Percentiles rank a stretch among this genome's conserved stretches.
phyloP scores from a whole-genome alignment of 768 basidiomycete genomes.

The Hericium alpestre region DNA sequence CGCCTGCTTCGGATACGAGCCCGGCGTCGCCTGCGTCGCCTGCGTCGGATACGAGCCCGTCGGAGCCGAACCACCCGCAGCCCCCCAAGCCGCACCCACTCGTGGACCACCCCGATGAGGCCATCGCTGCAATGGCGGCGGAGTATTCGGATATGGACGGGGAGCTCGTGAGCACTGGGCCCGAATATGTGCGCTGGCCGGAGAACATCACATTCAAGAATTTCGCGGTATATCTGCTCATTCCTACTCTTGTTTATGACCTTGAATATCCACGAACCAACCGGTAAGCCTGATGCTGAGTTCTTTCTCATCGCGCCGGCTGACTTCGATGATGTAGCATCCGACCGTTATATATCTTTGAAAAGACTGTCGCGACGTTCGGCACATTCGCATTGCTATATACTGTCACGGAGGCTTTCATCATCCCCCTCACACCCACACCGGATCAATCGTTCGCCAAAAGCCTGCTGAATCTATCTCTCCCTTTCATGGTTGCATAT shows the following conservation, averaged over 20 bases:
- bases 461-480: conserved; percentile 72
- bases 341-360: conserved; percentile 66
- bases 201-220: conserved; percentile 73
- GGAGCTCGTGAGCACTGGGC: conserved; percentile 68
- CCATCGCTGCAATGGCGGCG: conserved; percentile 59
- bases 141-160: conserved; percentile 67
- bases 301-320: background rate
- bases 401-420: conserved; percentile 88
- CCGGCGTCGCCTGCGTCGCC: background rate
- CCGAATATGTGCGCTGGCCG: conserved; percentile 64
- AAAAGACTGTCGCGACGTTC: conserved; percentile 75
- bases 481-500: conserved; percentile 92
- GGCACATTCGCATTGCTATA: conserved; percentile 94
- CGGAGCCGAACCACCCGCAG: conserved; percentile 8
- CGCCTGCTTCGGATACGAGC: background rate
- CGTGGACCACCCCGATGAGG: conserved; percentile 52
- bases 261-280: conserved; percentile 92
- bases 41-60: background rate
- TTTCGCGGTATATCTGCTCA: conserved; percentile 77
- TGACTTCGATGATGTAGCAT: conserved; percentile 27
- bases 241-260: conserved; percentile 92
- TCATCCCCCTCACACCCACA: conserved; percentile 71
- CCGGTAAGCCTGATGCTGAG: conserved; percentile 33
- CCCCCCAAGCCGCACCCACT: conserved; percentile 33
- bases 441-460: conserved; percentile 62